A percentile compares a stretch with the other conserved stretches of the same genome.
Conservation (phyloP, 179 eudicot species). For the Silene noctiflora region DNA sequence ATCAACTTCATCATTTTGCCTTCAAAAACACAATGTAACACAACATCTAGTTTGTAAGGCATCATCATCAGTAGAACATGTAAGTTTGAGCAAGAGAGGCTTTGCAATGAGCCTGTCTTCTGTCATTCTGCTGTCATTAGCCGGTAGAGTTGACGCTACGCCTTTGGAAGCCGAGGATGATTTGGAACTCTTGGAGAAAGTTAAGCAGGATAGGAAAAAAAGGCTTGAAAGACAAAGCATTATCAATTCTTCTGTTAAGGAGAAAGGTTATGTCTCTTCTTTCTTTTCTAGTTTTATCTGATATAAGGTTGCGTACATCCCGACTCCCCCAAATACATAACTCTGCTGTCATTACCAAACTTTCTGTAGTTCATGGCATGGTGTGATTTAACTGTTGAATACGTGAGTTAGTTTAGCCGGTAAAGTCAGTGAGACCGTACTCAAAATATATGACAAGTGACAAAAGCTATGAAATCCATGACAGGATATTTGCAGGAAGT, state of each 20-base stretch:
- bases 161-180: conserved; percentile 93
- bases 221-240: conserved; percentile 79
- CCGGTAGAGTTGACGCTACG: conserved; percentile 56
- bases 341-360: too few relatives aligned
- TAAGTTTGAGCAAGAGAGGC: conserved; percentile 46
- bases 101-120: conserved; percentile 51
- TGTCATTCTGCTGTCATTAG: conserved; percentile 38
- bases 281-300: background rate
- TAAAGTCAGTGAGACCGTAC: background rate
- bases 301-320: too few relatives aligned
- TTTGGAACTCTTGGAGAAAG: conserved; percentile 81
- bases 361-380: too few relatives aligned
- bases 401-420: background rate
- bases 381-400: too few relatives aligned
- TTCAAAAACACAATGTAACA: conserved; percentile 29
- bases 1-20: conserved; percentile 3
- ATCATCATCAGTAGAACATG: conserved; percentile 15
- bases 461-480: background rate
- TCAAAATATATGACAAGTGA: too few relatives aligned
- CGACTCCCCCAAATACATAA: too few relatives aligned
- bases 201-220: conserved; percentile 84
- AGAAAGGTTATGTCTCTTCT: conserved; percentile 50
- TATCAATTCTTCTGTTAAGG: conserved; percentile 63
- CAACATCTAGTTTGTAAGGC: conserved; percentile 39
- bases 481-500: conserved; percentile 86